Conservation (phyloP, 306 rosid genomes). For the Acacia crassicarpa region DNA sequence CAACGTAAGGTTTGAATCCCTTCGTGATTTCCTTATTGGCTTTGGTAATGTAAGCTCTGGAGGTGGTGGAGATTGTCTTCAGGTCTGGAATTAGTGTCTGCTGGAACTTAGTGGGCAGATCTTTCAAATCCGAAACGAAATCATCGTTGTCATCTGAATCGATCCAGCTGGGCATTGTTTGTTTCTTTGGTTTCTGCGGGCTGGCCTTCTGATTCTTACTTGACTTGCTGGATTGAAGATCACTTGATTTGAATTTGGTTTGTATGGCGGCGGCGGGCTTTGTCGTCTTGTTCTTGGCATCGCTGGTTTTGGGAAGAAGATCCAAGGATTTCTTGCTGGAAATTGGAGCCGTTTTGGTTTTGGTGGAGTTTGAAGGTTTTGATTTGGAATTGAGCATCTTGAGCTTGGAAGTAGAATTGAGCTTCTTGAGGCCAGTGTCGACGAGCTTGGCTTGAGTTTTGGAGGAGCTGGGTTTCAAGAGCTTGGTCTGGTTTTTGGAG, state of each 20-base stretch:
- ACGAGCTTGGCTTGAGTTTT: slow-evolving; percentile 49
- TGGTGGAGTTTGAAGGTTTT: slow-evolving; percentile 45
- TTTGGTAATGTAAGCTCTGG: slow-evolving; percentile 63
- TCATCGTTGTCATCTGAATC: slow-evolving; percentile 59
- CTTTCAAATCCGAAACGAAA: slow-evolving; percentile 63
- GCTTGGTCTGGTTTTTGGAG: slow-evolving; percentile 29
- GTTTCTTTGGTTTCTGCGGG: slow-evolving; percentile 45
- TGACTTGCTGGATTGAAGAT: slow-evolving; percentile 21
- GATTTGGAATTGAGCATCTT: slow-evolving; percentile 62
- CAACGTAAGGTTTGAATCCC: slow-evolving; percentile 82
- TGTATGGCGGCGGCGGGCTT: slow-evolving; percentile 47
- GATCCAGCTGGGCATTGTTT: slow-evolving; percentile 51
- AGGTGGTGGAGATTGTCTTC: slow-evolving; percentile 71
- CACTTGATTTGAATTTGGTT: slow-evolving; percentile 24
- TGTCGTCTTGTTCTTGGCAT: slow-evolving; percentile 64
- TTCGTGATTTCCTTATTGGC: slow-evolving; percentile 77
- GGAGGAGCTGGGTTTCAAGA: slow-evolving; percentile 47
- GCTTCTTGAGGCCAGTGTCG: slow-evolving; percentile 48
- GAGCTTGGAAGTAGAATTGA: slow-evolving; percentile 56
- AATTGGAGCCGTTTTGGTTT: slow-evolving; percentile 38
- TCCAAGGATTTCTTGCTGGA: slow-evolving; percentile 52
- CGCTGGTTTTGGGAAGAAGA: slow-evolving; percentile 46
- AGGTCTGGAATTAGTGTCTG: slow-evolving; percentile 75
- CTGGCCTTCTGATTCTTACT: slow-evolving; percentile 24
- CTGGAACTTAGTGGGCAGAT: slow-evolving; percentile 69